A percentile compares a stretch with the other conserved stretches of the same genome.
Evolutionary conservation across 163 green algal species (phyloP).

Genomic region (Picocystis sp.): DNA sequence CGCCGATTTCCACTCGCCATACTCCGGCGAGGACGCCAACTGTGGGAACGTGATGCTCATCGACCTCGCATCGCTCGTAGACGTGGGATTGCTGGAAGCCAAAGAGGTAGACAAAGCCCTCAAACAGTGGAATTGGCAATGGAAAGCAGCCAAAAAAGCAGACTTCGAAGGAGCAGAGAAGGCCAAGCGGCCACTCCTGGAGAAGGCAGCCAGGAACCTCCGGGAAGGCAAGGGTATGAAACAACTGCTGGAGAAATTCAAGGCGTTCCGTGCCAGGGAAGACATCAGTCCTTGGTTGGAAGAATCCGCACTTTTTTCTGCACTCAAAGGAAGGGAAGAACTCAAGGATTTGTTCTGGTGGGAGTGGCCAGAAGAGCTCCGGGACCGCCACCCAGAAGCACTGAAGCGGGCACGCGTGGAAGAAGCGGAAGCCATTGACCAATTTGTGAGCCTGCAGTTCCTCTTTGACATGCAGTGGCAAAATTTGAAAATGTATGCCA

Average conservation of each 20-base stretch:
- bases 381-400: slow-evolving; percentile 23
- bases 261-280: slow-evolving; percentile 2
- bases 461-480: slow-evolving; percentile 90
- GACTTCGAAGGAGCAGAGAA: slow-evolving; percentile 21
- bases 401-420: slow-evolving; percentile 22
- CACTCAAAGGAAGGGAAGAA: no score
- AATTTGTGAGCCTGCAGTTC: slow-evolving; percentile 82
- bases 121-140: no score
- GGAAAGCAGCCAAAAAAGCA: background rate
- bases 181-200: slow-evolving; percentile 54
- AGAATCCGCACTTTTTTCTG: background rate
- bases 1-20: slow-evolving; percentile 77
- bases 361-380: slow-evolving; percentile 65
- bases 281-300: slow-evolving; percentile 1
- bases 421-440: slow-evolving; percentile 44
- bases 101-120: slow-evolving; percentile 18
- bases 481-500: slow-evolving; percentile 75
- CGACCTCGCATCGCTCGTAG: slow-evolving; percentile 59
- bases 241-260: slow-evolving; percentile 17
- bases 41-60: slow-evolving; percentile 87
- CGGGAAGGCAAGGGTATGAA: slow-evolving; percentile 14
- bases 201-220: slow-evolving; percentile 45
- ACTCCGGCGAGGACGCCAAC: slow-evolving; percentile 60
- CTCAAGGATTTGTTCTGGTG: slow-evolving; percentile 47
- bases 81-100: slow-evolving; percentile 54